Base-by-base conservation (phyloP, 2,329 filamentous ascomycete genomes). In the Penicillium sp. region DNA sequence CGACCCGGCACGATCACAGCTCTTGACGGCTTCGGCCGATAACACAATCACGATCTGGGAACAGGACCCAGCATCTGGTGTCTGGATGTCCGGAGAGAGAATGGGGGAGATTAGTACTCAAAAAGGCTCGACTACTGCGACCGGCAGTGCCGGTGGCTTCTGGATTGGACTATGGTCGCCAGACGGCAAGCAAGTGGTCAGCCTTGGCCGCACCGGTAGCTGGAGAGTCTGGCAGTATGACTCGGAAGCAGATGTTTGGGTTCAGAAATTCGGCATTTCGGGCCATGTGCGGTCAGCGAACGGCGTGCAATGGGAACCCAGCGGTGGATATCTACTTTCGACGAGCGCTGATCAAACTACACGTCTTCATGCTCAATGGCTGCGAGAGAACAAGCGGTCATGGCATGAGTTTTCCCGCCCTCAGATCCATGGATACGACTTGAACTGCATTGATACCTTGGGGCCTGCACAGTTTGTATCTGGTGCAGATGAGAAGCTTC, bases 401-500 rank as follows among this genome's bases (percentile, higher is more conserved):
- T 99, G 95, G 95, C 94, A 98, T 76, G 95, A 99, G 75, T 92
- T 98, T 81, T 90, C 93, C 0, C 84, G 95, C 52, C 95, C 95
- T 4, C 95, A 99, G 74, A 99, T 99, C 65, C 95, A 99, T 74
- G 95, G 95, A 39, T 99, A 99, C 75, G 94, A 99, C 74, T 84
- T 99, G 56, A 99, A 98, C 80, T 98, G 95, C 75, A 88, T 98
- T 63, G 90, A 92, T 70, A 85, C 88, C 0, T 81, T 97, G 5
- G 88, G 86, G 7, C 76, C 84, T 7, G 83, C 86, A 7, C 89
- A 89, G 67, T 99, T 99, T 72, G 89, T 98, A 22, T 96, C 93
- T 2, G 95, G 95, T 6, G 95, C 95, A 3, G 95, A 99, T 66
- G 95, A 99, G 80, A 99, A 99, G 78, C 86, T 99, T n/a, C 86